Conservation (phyloP, 805 yeast species). For the Geotrichum ghanense region DNA sequence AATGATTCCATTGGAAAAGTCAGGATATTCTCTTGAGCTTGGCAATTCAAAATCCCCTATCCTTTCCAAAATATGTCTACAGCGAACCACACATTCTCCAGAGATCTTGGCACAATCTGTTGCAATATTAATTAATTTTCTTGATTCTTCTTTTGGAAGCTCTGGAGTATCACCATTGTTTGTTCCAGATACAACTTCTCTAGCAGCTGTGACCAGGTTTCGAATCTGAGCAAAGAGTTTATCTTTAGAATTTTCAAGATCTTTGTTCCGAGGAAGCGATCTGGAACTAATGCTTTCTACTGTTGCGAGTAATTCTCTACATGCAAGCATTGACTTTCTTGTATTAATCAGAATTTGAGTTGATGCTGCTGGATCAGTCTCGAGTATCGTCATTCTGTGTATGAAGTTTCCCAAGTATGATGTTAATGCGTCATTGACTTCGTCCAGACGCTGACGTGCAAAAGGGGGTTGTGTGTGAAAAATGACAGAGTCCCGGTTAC, state of each 20-base stretch:
- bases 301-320: slow-evolving; percentile 28
- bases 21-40: slow-evolving; percentile 19
- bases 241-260: slow-evolving; percentile 25
- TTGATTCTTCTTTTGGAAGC: slow-evolving; percentile 6
- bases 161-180: background rate
- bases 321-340: slow-evolving; percentile 29
- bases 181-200: slow-evolving; percentile 23
- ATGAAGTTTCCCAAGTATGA: slow-evolving; percentile 24
- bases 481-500: slow-evolving; percentile 16
- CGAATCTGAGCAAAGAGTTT: slow-evolving; percentile 23
- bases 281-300: slow-evolving; percentile 24
- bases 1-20: slow-evolving; percentile 10
- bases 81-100: slow-evolving; percentile 24
- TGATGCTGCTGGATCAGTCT: slow-evolving; percentile 22
- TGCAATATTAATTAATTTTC: slow-evolving; percentile 19
- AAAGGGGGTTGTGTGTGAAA: slow-evolving; percentile 18
- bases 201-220: slow-evolving; percentile 26
- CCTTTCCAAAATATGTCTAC: slow-evolving; percentile 16
- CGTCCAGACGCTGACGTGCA: slow-evolving; percentile 25
- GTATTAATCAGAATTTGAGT: slow-evolving; percentile 25
- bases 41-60: slow-evolving; percentile 24
- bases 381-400: slow-evolving; percentile 18
- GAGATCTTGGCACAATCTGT: slow-evolving; percentile 24
- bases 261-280: slow-evolving; percentile 19
- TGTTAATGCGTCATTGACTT: slow-evolving; percentile 24